Conservation (phyloP, 2,329 filamentous ascomycete species). For the Teratosphaeria destructans region DNA sequence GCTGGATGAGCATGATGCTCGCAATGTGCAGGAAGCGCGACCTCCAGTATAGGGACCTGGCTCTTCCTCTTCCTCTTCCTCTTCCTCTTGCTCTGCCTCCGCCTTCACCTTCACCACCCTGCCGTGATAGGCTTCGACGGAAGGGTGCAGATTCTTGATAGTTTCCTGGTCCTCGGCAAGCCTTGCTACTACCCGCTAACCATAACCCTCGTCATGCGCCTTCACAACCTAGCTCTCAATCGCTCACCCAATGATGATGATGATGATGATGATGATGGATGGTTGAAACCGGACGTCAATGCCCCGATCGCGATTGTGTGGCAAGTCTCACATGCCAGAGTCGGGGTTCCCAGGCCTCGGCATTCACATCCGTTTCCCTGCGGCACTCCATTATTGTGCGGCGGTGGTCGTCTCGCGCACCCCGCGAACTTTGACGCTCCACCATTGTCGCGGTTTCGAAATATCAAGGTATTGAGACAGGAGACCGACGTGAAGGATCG, state of each 20-base stretch:
- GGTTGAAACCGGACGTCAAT: neutral
- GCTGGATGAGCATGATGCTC: slow-evolving; percentile 1
- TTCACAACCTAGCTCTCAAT: neutral
- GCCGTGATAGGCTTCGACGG: neutral
- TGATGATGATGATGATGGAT: neutral
- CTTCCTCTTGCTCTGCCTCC: too few species aligned
- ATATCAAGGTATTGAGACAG: neutral
- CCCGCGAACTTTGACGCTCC: neutral
- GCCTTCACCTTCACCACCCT: neutral
- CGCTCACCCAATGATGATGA: neutral
- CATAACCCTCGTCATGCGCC: neutral
- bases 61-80: too few species aligned
- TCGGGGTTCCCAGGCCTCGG: neutral
- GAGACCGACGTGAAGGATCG: neutral
- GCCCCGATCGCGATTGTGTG: neutral
- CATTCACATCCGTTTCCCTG: neutral
- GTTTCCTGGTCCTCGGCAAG: neutral
- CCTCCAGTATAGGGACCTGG: neutral
- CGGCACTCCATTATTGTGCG: neutral
- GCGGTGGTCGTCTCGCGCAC: neutral
- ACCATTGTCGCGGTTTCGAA: neutral
- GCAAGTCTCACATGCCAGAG: neutral
- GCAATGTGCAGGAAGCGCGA: neutral
- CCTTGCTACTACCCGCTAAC: neutral
- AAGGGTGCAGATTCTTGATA: neutral